Base-by-base conservation (phyloP, 441 rosid genomes). In the Erodium trifolium region DNA sequence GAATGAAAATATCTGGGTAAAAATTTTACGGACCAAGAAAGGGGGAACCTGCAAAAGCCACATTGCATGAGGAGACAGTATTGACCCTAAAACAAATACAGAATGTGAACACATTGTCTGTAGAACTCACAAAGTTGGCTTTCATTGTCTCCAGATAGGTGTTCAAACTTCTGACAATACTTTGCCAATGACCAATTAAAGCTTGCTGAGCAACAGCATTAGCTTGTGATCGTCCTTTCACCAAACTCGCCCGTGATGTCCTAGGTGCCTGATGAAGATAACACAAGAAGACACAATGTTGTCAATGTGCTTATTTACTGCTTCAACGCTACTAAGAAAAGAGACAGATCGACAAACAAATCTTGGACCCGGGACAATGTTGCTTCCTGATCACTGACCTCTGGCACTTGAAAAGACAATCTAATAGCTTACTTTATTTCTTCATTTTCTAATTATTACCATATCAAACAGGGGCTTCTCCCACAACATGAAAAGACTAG, bases 231-330 rank as follows among this genome's bases (percentile, higher is more conserved):
- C 98, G 96, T 16, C 99, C 98, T 86, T 95, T 95, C 31, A 95
- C 99, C 71, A 95, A 79, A 85, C 99, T 92, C 66, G 99, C 99
- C 77, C 99, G 83, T 47, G 99, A 92, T 80, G 98, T 95, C 84
- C 98, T 87, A 53, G 99, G 99, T 47, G 98, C 99, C 98, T 95
- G 41, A 49, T 49, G 6, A 49, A 4, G 57, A 49, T n/a, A 49
- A 7, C 57, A 49, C n/a, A 49, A 49, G 14, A 47, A 49, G 16
- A 49, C 57, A 11, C 16, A 31, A 13, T 27, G 37, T 63, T 63
- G 66, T 13, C 66, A 63, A 4, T 27, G 39, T 63, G 27, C 66
- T 63, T 63, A 27, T 62, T 62, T 27, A 29, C 7, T 13, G 14
- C 66, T 63, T 63, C 39, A 63, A 31, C 66, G 6, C 41, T 37